Evolutionary conservation across 2,329 filamentous ascomycete species (phyloP).

Genomic region (Colletotrichum magnum): DNA sequence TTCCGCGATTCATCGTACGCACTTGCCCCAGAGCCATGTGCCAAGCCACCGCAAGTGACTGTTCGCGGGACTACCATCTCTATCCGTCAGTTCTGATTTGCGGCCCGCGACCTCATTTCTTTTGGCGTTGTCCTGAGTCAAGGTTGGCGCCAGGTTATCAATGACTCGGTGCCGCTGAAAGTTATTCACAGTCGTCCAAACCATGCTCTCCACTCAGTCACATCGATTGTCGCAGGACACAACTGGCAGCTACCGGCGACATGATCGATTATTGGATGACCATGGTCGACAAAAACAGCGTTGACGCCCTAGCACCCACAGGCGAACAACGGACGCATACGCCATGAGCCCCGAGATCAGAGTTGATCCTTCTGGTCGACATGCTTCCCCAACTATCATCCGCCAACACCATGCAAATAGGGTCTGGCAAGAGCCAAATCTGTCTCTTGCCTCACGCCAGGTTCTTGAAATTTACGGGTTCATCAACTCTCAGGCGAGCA

Average conservation of each 20-base stretch:
- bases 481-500: too few relatives aligned
- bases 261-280: conserved; percentile 10
- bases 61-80: not conserved
- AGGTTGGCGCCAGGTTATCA: not conserved
- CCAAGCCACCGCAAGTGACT: not conserved
- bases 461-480: too few relatives aligned
- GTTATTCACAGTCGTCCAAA: conserved; percentile 20
- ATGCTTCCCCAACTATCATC: not conserved
- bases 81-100: not conserved
- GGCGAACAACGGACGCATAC: too few relatives aligned
- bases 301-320: conserved; percentile 2
- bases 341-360: too few relatives aligned
- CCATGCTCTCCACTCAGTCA: conserved; percentile 17
- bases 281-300: conserved; percentile 8
- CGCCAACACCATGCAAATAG: not conserved
- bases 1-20: conserved; percentile 22
- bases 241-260: conserved; percentile 18
- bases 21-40: not conserved
- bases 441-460: not conserved
- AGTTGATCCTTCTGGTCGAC: not conserved
- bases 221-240: conserved; percentile 18
- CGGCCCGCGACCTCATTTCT: conserved; percentile 6
- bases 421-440: not conserved
- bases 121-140: conserved; percentile 14
- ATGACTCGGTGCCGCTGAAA: conserved; percentile 23